These are phyloP conservation scores for Allantophomopsis lycopodina DNA, from an alignment of 2,329 filamentous ascomycete genomes.

Conservation along the genomic window DNA sequence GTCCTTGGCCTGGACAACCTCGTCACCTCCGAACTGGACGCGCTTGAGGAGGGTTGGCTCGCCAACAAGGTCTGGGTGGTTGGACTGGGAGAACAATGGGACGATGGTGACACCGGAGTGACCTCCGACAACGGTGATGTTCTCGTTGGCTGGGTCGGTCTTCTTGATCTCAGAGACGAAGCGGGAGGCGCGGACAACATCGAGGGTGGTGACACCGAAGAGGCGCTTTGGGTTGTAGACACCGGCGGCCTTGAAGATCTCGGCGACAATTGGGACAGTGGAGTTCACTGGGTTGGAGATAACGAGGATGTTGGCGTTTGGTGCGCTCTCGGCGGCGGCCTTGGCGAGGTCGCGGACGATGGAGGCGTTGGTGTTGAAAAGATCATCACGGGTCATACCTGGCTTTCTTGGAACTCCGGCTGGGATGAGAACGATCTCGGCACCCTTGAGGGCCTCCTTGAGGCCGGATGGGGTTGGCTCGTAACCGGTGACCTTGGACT, in stretches of 20 bases:
- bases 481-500: constrained; percentile 86
- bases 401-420: constrained; percentile 91
- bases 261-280: constrained; percentile 92
- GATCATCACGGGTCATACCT: constrained; percentile 98
- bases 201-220: constrained; percentile 98
- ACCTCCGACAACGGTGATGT: constrained; percentile 90
- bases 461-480: constrained; percentile 66
- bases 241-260: constrained; percentile 88
- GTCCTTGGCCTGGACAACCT: constrained; percentile 98
- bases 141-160: constrained; percentile 83
- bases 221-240: constrained; percentile 99
- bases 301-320: constrained; percentile 89
- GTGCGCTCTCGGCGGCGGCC: constrained; percentile 76
- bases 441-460: constrained; percentile 64
- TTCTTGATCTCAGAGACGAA: constrained; percentile 93
- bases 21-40: constrained; percentile 97
- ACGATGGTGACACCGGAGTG: constrained; percentile 99
- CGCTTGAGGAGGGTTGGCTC: constrained; percentile 66
- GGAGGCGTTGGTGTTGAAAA: constrained; percentile 99
- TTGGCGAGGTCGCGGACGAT: constrained; percentile 98
- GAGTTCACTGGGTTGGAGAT: constrained; percentile 99
- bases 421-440: constrained; percentile 93
- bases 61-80: constrained; percentile 70
- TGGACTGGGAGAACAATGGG: constrained; percentile 89
- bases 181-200: constrained; percentile 92